phyloP scores from a whole-genome alignment of 2,329 filamentous ascomycete genomes.

The Fusarium protoensiforme region DNA sequence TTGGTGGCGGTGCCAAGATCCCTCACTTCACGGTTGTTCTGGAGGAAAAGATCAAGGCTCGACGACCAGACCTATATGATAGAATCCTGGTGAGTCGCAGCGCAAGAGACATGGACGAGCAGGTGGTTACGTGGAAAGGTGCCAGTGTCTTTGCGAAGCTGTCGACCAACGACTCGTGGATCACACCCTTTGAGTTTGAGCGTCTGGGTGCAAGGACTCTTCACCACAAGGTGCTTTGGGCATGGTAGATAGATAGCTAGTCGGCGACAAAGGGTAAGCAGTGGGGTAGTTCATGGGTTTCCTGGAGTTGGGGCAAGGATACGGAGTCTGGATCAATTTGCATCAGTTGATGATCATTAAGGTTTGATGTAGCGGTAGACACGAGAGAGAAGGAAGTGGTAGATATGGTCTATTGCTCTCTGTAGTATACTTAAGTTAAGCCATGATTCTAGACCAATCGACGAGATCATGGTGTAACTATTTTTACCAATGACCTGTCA shows the following conservation, averaged over 20 bases:
- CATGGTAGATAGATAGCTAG: conserved; percentile 55
- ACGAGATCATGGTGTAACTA: conserved; percentile 6
- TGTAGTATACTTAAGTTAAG: not conserved
- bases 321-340: conserved; percentile 40
- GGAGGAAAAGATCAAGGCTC: conserved; percentile 81
- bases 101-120: conserved; percentile 94
- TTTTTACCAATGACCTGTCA: not conserved
- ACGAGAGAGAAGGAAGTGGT: conserved; percentile 5
- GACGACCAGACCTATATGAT: conserved; percentile 70
- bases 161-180: conserved; percentile 94
- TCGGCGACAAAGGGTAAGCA: not conserved
- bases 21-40: conserved; percentile 83
- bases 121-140: conserved; percentile 98
- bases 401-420: conserved; percentile 11
- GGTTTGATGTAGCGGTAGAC: conserved; percentile 5
- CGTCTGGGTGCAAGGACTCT: conserved; percentile 82
- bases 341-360: conserved; percentile 18
- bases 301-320: conserved; percentile 37
- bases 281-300: conserved; percentile 14
- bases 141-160: conserved; percentile 96
- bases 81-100: conserved; percentile 73
- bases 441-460: not conserved
- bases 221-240: conserved; percentile 81
- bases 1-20: conserved; percentile 85
- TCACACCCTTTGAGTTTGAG: conserved; percentile 88